Evolutionary conservation across 78 protist genomes (phyloP), one percentile per base, ranked within the genome.

Genomic region (Emiliania huxleyi): DNA sequence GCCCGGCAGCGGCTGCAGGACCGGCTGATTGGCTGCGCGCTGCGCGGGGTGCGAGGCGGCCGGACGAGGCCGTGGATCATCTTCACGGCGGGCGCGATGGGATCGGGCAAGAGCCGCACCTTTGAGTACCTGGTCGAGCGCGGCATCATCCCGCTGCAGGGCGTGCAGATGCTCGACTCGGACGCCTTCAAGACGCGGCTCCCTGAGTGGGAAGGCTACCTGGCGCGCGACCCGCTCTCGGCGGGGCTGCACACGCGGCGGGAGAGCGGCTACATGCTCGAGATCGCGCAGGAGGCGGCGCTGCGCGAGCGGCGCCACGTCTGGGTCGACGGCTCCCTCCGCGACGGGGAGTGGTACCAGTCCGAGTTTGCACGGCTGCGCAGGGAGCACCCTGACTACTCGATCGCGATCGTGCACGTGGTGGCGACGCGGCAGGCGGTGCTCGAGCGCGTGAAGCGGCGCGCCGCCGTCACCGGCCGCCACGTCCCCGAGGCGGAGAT

Each of bases 61-160:
- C 40, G n/a, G 73, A 26, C 29, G 46, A 4, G 12, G 23, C 93
- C 93, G 45, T 91, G 93, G 93, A 87, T 91, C 69, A 40, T 91
- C n/a, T 91, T 69, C 87, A 91, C 93, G 2, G 93, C 93, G 6
- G 93, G 93, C 11, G 87, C 85, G n/a, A 91, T 91, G 93, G 93
- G 93, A 21, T 45, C 87, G 33, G 93, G 93, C 40, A 91, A 91
- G 87, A 35, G 52, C 38, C 93, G 23, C 33, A 6, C 21, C 29
- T 3, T 91, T 26, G 2, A 90, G 11, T 71, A 55, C 48, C 40
- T 91, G 93, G 11, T 40, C 26, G 38, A 38, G 44, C 15, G 44
- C 48, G 85, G 85, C 40, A 75, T 46, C 44, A 71, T 91, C 85
- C 93, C 93, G 45, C 93, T 91, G 25, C n/a, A 2, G 46, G 43